Conservation (phyloP, 2,329 filamentous ascomycete genomes). For the Ophiosphaerella narmari region DNA sequence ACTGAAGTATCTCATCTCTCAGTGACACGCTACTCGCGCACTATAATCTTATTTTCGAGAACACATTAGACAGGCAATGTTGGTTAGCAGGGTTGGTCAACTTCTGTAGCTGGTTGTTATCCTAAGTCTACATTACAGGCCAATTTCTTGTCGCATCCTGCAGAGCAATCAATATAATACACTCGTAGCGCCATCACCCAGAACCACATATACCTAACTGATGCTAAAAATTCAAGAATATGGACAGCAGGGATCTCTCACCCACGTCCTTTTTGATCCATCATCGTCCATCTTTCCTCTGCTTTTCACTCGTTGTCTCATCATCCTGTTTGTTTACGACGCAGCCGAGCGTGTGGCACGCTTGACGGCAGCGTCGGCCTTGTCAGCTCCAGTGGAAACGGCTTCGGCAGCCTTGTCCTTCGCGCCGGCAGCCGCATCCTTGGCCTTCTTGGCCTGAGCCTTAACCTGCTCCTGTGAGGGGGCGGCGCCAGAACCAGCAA, state of each 20-base stretch:
- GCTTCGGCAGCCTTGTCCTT: constrained; percentile 74
- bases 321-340: constrained; percentile 22
- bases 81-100: too few relatives aligned
- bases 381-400: constrained; percentile 66
- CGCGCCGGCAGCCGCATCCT: constrained; percentile 68
- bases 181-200: constrained; percentile 32
- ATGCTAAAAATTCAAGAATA: constrained; percentile 28
- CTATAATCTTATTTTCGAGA: too few relatives aligned
- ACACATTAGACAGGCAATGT: neutral
- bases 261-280: constrained; percentile 20
- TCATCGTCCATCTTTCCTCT: constrained; percentile 1
- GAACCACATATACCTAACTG: constrained; percentile 32
- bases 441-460: constrained; percentile 74
- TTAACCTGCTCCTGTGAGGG: constrained; percentile 70
- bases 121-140: constrained; percentile 5
- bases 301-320: neutral
- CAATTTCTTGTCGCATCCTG: constrained; percentile 22
- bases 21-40: too few relatives aligned
- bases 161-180: constrained; percentile 36
- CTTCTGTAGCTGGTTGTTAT: neutral
- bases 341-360: constrained; percentile 55
- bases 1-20: too few relatives aligned
- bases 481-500: constrained; percentile 65
- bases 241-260: constrained; percentile 16
- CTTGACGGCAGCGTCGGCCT: constrained; percentile 73